Conservation (phyloP, 2,329 filamentous ascomycete species). For the Leptodontidium sp. region DNA sequence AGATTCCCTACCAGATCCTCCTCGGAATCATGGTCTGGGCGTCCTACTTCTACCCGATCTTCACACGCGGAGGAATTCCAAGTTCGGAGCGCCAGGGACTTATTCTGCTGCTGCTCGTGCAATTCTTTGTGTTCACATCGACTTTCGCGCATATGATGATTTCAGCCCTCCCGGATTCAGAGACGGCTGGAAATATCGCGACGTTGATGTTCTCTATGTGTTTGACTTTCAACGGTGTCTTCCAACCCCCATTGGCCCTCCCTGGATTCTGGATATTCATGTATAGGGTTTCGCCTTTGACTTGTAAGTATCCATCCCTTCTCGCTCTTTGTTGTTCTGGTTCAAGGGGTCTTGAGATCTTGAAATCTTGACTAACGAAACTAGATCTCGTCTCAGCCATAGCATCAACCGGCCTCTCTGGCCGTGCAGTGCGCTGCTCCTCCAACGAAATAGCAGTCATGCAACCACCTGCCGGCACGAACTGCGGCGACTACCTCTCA, state of each 20-base stretch:
- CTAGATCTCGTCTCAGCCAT: constrained; percentile 78
- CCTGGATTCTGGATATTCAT: constrained; percentile 87
- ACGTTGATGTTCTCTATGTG: constrained; percentile 78
- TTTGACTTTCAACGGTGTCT: constrained; percentile 79
- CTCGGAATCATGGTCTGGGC: constrained; percentile 79
- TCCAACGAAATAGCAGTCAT: constrained; percentile 74
- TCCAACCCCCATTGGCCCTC: constrained; percentile 68
- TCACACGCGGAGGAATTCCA: constrained; percentile 67
- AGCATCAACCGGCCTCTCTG: constrained; percentile 73
- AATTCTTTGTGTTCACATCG: constrained; percentile 83
- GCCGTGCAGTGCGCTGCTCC: constrained; percentile 71
- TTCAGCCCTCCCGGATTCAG: constrained; percentile 76
- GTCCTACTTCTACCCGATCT: constrained; percentile 81
- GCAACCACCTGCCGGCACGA: constrained; percentile 62
- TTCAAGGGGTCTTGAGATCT: too few species aligned
- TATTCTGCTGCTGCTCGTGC: constrained; percentile 78
- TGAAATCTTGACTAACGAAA: constrained; percentile 33
- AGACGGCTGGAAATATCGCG: constrained; percentile 79
- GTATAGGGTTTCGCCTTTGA: constrained; percentile 72
- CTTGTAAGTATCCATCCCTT: constrained; percentile 42
- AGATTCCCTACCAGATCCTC: constrained; percentile 84
- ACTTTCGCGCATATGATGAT: constrained; percentile 86
- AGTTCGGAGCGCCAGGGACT: constrained; percentile 54
- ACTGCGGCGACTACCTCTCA: constrained; percentile 66
- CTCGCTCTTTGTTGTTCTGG: not conserved